These are phyloP conservation scores for Saraca asoca DNA, from an alignment of 331 rosid species.

Conservation along the genomic window DNA sequence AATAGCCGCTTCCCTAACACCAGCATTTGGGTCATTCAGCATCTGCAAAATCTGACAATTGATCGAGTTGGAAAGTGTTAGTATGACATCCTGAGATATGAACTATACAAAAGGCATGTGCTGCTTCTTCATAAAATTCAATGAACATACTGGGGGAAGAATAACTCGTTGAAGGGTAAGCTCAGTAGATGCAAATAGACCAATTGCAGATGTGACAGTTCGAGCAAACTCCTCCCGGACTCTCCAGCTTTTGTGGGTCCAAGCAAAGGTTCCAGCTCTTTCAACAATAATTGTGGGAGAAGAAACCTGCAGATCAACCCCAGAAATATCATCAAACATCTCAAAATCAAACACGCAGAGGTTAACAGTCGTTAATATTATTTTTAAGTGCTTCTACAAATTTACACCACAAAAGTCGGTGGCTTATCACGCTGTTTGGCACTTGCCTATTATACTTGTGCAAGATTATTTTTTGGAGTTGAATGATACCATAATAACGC, in stretches of 20 bases:
- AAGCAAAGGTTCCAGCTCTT: constrained; percentile 94
- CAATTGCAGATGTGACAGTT: constrained; percentile 89
- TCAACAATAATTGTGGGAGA: constrained; percentile 98
- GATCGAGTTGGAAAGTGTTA: constrained; percentile 32
- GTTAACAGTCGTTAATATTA: too few relatives aligned
- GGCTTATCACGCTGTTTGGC: too few relatives aligned
- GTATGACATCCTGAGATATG: constrained; percentile 18
- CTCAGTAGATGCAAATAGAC: constrained; percentile 88
- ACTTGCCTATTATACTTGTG: too few relatives aligned
- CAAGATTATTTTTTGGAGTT: too few relatives aligned
- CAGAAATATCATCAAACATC: constrained; percentile 2
- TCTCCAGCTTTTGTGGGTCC: constrained; percentile 98
- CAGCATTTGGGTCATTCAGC: constrained; percentile 91
- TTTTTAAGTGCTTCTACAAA: too few relatives aligned
- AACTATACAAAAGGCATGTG: constrained; percentile 4
- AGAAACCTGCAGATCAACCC: constrained; percentile 61
- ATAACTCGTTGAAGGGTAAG: constrained; percentile 94
- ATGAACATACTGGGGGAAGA: constrained; percentile 77
- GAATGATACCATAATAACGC: too few relatives aligned
- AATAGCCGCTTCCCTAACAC: constrained; percentile 97
- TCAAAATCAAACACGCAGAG: constrained; percentile 9
- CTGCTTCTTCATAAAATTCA: constrained; percentile 27
- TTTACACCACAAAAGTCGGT: too few relatives aligned
- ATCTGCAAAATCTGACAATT: constrained; percentile 81
- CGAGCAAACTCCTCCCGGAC: constrained; percentile 95